phyloP scores from a whole-genome alignment of 2,329 filamentous ascomycete genomes.

The Neofusicoccum ribis region DNA sequence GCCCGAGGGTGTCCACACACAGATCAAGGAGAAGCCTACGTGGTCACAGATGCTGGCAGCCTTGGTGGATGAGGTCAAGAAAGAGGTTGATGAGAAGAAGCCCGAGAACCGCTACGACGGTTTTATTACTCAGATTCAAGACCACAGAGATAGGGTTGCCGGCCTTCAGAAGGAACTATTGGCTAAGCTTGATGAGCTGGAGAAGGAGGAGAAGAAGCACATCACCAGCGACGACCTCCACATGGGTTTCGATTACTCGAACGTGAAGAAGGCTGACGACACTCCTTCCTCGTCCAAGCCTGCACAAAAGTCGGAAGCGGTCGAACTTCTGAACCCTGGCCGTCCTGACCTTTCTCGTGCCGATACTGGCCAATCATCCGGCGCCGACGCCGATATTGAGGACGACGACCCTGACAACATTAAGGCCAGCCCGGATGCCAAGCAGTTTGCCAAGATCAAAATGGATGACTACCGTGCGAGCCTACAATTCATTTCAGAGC shows the following conservation, averaged over 20 bases:
- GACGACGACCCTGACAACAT: constrained; percentile 71
- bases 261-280: constrained; percentile 54
- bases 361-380: constrained; percentile 53
- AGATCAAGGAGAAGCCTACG: constrained; percentile 73
- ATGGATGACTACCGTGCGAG: constrained; percentile 71
- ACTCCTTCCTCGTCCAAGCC: constrained; percentile 37
- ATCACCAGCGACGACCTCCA: constrained; percentile 92
- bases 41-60: constrained; percentile 99
- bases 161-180: constrained; percentile 74
- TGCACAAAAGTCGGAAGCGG: constrained; percentile 37
- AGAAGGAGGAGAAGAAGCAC: constrained; percentile 81
- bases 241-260: constrained; percentile 86
- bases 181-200: constrained; percentile 73
- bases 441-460: constrained; percentile 77
- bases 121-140: constrained; percentile 76
- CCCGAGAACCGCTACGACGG: constrained; percentile 65
- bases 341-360: constrained; percentile 36
- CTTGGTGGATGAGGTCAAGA: constrained; percentile 91
- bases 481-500: constrained; percentile 72
- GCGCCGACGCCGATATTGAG: constrained; percentile 63
- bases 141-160: constrained; percentile 75
- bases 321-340: constrained; percentile 78
- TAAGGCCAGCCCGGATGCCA: constrained; percentile 75
- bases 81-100: constrained; percentile 76
- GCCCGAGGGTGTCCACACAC: constrained; percentile 75